Percentiles rank a stretch among this genome's conserved stretches.
phyloP scores from a whole-genome alignment of 1,139 yeast genomes.

The Taphrina sp. region DNA sequence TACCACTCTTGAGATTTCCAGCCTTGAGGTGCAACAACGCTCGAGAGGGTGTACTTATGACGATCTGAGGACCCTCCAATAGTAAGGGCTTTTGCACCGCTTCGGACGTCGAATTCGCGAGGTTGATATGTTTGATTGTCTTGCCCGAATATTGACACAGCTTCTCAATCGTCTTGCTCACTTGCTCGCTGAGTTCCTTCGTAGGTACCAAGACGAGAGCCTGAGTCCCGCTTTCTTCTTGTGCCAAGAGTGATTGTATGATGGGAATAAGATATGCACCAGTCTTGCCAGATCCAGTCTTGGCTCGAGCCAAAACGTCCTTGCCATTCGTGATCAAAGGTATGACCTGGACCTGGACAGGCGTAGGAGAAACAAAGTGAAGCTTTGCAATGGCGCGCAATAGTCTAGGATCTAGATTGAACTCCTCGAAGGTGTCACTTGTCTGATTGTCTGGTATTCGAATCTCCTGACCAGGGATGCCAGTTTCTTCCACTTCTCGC shows the following conservation, averaged over 20 bases:
- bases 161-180: conserved; percentile 64
- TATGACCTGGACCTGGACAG: conserved; percentile 86
- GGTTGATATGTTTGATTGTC: conserved; percentile 63
- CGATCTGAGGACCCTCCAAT: conserved; percentile 70
- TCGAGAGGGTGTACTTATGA: conserved; percentile 85
- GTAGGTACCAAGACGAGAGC: conserved; percentile 79
- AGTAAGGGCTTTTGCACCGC: conserved; percentile 69
- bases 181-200: conserved; percentile 82
- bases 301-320: conserved; percentile 83
- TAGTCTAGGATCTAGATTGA: conserved; percentile 69
- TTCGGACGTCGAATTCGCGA: conserved; percentile 71
- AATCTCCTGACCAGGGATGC: not conserved
- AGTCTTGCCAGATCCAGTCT: conserved; percentile 90
- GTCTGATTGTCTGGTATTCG: not conserved
- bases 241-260: conserved; percentile 58
- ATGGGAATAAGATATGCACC: conserved; percentile 81
- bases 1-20: conserved; percentile 47
- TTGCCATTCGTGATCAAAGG: conserved; percentile 84
- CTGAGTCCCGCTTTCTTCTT: conserved; percentile 42
- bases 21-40: conserved; percentile 52
- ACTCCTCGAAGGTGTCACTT: conserved; percentile 34
- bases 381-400: conserved; percentile 73
- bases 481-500: not conserved
- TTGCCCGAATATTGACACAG: conserved; percentile 70
- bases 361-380: conserved; percentile 82